Evolutionary conservation across 805 yeast species (phyloP).

Genomic region (Candida krabiensis): DNA sequence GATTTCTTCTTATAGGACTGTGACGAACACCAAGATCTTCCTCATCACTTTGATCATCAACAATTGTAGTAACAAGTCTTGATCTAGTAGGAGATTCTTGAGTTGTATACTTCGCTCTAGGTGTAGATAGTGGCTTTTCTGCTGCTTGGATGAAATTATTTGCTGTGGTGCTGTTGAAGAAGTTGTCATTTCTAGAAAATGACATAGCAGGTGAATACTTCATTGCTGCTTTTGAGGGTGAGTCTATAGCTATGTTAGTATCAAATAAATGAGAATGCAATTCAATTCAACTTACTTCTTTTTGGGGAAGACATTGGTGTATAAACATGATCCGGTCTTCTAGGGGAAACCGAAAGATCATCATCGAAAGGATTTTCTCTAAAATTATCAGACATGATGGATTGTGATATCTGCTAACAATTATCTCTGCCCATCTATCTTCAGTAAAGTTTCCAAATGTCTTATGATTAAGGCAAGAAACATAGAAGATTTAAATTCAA

Average conservation of each 20-base stretch:
- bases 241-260: conserved; percentile 15
- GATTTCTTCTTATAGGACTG: conserved; percentile 20
- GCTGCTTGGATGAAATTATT: conserved; percentile 38
- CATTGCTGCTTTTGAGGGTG: conserved; percentile 38
- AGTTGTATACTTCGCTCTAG: conserved; percentile 66
- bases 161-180: conserved; percentile 37
- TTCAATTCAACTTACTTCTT: conserved; percentile 17
- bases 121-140: conserved; percentile 45
- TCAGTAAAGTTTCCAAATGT: too few species aligned
- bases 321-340: conserved; percentile 31
- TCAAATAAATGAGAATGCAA: neutral
- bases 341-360: conserved; percentile 28
- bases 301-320: conserved; percentile 34
- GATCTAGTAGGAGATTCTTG: conserved; percentile 72
- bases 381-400: neutral
- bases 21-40: conserved; percentile 37
- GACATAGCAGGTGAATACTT: conserved; percentile 47
- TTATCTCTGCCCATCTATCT: too few species aligned
- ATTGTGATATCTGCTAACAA: conserved; percentile 4
- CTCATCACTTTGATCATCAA: conserved; percentile 40
- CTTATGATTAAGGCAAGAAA: too few species aligned
- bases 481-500: too few species aligned
- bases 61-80: conserved; percentile 47
- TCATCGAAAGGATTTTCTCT: conserved; percentile 27
- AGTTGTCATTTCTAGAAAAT: conserved; percentile 32